Conservation (phyloP, 1,139 yeast species). For the Nematodospora anomalae region DNA sequence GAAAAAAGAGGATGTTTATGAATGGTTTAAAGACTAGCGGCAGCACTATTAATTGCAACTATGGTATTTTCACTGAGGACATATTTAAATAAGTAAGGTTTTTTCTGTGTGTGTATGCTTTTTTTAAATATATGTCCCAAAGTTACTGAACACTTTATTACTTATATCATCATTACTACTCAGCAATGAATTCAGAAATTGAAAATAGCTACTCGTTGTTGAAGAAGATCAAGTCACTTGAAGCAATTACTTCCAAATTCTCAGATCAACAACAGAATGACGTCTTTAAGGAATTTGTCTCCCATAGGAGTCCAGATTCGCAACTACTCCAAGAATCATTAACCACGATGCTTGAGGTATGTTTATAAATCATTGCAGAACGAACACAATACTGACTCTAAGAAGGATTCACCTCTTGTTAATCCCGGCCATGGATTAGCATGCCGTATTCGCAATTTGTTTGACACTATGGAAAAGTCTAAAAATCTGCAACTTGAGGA, state of each 20-base stretch:
- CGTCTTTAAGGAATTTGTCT: neutral
- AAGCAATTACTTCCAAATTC: slow-evolving; percentile 6
- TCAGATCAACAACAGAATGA: slow-evolving; percentile 2
- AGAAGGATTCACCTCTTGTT: slow-evolving; percentile 5
- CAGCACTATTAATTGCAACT: slow-evolving; percentile 6
- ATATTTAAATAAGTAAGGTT: slow-evolving; percentile 9
- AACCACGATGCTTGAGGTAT: slow-evolving; percentile 12
- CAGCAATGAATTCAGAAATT: slow-evolving; percentile 10
- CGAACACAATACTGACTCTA: neutral
- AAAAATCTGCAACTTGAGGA: slow-evolving; percentile 4
- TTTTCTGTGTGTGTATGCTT: neutral
- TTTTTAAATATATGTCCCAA: neutral
- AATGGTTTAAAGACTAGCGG: slow-evolving; percentile 8
- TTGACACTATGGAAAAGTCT: slow-evolving; percentile 7
- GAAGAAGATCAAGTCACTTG: slow-evolving; percentile 3
- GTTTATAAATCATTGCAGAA: slow-evolving; percentile 2
- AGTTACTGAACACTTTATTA: neutral
- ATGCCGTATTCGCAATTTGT: slow-evolving; percentile 10
- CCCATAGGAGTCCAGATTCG: neutral
- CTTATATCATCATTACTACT: neutral
- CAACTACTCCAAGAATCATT: slow-evolving; percentile 1
- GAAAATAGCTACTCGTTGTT: slow-evolving; percentile 5
- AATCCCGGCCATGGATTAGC: slow-evolving; percentile 4
- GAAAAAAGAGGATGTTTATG: neutral
- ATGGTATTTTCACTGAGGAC: slow-evolving; percentile 16